Conservation (phyloP, 208 protist genomes). For the Leishmania martiniquensis region DNA sequence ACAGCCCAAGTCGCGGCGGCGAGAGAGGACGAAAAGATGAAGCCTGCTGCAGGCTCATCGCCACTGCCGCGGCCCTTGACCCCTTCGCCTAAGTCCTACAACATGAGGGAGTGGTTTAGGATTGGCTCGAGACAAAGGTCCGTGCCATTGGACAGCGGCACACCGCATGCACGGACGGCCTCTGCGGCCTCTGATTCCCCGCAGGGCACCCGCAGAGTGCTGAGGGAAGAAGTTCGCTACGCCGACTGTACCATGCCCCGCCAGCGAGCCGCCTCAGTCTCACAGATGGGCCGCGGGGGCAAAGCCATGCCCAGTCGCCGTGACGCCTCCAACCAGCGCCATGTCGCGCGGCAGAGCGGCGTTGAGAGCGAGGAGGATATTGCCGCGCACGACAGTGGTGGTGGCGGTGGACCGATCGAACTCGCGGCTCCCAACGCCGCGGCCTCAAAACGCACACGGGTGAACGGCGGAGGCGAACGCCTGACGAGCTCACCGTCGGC, state of each 20-base stretch:
- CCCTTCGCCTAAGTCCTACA: not conserved
- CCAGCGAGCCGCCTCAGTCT: not conserved
- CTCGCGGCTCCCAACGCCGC: too few species aligned
- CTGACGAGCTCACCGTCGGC: not conserved
- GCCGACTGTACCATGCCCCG: not conserved
- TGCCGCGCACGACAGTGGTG: not conserved
- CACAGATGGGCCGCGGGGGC: not conserved
- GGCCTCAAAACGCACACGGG: not conserved
- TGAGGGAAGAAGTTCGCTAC: not conserved
- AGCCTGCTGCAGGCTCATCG: not conserved
- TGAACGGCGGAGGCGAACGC: not conserved
- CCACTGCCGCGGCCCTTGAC: not conserved
- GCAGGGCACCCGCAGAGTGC: not conserved
- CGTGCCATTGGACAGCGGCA: not conserved
- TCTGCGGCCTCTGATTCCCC: not conserved
- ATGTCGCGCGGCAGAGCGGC: not conserved
- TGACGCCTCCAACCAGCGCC: not conserved
- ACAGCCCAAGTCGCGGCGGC: constrained; percentile 14
- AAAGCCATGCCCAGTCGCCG: not conserved
- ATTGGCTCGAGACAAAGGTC: not conserved
- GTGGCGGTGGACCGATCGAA: not conserved
- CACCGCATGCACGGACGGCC: too few species aligned
- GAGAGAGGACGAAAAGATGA: not conserved
- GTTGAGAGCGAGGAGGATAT: too few species aligned
- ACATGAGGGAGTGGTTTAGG: constrained; percentile 3